Evolutionary conservation across 75 land plant species (phyloP), one percentile per base, ranked within the genome.

Genomic region (Gnetum montanum): DNA sequence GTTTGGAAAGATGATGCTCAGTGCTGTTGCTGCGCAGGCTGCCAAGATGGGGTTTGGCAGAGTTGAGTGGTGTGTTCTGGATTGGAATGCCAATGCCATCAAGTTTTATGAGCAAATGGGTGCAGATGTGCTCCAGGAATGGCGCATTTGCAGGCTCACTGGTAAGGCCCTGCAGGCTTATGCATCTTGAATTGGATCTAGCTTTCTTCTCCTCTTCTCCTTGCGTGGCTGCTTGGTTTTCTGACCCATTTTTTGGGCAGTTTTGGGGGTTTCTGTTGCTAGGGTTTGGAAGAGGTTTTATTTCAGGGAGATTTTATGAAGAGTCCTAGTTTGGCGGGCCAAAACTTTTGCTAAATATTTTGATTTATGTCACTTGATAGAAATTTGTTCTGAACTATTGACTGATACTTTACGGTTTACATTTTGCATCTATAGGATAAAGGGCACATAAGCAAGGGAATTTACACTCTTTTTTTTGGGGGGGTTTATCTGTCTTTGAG

Each of bases 41-140:
- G 84, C 62, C 62, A 63, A 69, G 53, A 72, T 75, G 63, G 90
- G 90, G 50, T 73, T 72, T 24, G 98, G 87, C 16, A 64, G 96
- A 33, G 96, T 93, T 59, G 98, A 93, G 59, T 88, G 98, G 98
- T 74, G 73, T 40, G 96, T 93, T 53, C 80, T 93, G 27, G 98
- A 93, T 36, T 93, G 98, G 98, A 93, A 93, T 57, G 71, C 46
- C 49, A 93, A 89, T 61, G 98, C 98, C 26, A 89, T 93, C 54
- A 70, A 70, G 64, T 93, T 93, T 62, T 93, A 93, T 38, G 75
- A 88, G 59, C 70, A 64, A 10, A 76, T 88, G 73, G 94, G 94
- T 3, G 94, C 90, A 1, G 33, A 70, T 27, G 62, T 88, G 2
- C 38, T 75, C 44, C 82, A 58, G 38, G 90, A 89, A 4, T 85